Base-by-base conservation (phyloP, 306 rosid genomes). In the Begonia fuchsioides region DNA sequence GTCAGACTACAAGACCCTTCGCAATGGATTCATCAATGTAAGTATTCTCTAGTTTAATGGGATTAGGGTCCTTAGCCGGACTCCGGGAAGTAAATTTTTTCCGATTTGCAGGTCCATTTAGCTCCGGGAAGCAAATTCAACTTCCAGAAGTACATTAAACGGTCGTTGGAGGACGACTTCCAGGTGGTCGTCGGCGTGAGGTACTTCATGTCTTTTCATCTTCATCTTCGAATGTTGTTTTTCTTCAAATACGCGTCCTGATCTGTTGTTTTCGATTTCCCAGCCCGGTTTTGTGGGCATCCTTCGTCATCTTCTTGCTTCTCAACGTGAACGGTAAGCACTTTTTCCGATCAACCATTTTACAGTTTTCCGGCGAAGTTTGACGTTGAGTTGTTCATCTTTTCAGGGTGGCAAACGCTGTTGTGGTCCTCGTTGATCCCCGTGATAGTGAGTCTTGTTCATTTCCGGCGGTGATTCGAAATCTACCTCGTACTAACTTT, bases 121-220 rank as follows among this genome's bases (percentile, higher is more conserved):
- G 79, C 84, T 61, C 82, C 95, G 38, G 92, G 93, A 68, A 84
- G 73, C 68, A 79, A 79, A 75, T 90, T 90, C 66, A 76, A 90
- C 73, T 90, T 90, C 64, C 95, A 79, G 71, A 81, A 81, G 63
- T 84, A 90, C 51, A 81, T 90, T 55, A 84, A 84, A 70, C 76
- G 95, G 80, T 81, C 97, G 0, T 68, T 90, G 62, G 95, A 90
- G 65, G 97, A 90, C 61, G 97, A 90, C 80, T 90, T 84, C 80
- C 74, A 84, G 64, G 64, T 75, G 8, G 75, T 90, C 13, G 93
- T 90, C 20, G 97, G 94, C 70, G 87, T 90, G 15, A 90, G 93
- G 97, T 78, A 41, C 6, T 41, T 41, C n/a, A 1, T 41, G 6
- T 5, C 35, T 26, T 19, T 26, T 5, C 35, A 5, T 26, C 8